phyloP scores from a whole-genome alignment of 177 flowering plant species.

The Vitis hybrid region DNA sequence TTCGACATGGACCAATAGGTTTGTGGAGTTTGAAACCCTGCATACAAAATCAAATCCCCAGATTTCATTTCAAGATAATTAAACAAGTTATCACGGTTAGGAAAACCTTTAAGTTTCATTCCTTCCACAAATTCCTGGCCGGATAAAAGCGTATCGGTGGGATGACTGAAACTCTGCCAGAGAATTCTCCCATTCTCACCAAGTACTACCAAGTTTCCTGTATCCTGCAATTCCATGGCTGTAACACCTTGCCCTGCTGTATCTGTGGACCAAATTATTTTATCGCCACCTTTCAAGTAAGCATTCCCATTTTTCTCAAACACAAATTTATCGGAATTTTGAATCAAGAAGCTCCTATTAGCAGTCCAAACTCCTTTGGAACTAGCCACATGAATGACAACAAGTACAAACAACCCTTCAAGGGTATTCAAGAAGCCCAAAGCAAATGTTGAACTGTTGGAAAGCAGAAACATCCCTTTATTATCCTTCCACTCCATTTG shows the following conservation, averaged over 20 bases:
- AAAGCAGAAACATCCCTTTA: conserved; percentile 51
- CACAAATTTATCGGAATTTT: conserved; percentile 41
- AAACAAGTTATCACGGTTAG: conserved; percentile 19
- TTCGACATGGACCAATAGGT: conserved; percentile 53
- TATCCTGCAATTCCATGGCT: conserved; percentile 43
- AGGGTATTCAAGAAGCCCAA: conserved; percentile 45
- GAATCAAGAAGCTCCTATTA: conserved; percentile 38
- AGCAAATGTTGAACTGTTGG: conserved; percentile 48
- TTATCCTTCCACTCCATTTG: conserved; percentile 57
- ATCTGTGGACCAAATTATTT: conserved; percentile 44
- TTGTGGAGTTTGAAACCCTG: conserved; percentile 48
- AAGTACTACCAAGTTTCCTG: conserved; percentile 52
- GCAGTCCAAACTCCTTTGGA: conserved; percentile 53
- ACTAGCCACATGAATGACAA: conserved; percentile 38
- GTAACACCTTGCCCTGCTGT: conserved; percentile 39
- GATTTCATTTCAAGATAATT: conserved; percentile 39
- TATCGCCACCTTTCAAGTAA: conserved; percentile 23
- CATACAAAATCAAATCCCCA: conserved; percentile 49
- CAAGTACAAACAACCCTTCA: conserved; percentile 45
- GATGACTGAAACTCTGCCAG: conserved; percentile 68
- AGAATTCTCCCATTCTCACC: conserved; percentile 26
- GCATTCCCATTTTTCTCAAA: conserved; percentile 48
- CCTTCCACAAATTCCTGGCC: conserved; percentile 50
- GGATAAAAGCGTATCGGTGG: conserved; percentile 59
- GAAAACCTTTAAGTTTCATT: conserved; percentile 47